phyloP scores from a whole-genome alignment of 2,329 filamentous ascomycete genomes.

The Neofusicoccum sp. region DNA sequence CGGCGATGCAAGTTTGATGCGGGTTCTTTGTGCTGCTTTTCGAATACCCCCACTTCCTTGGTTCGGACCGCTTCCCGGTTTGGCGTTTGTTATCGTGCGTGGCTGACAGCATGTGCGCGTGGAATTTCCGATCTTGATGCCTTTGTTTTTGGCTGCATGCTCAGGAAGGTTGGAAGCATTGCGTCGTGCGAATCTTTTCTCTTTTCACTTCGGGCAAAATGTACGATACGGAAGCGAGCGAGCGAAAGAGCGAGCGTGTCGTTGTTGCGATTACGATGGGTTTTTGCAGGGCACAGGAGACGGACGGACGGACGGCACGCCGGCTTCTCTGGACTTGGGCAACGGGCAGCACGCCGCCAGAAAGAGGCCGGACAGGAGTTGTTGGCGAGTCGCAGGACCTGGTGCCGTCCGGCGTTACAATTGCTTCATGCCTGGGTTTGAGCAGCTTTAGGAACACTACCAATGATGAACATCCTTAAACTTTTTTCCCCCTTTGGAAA shows the following conservation, averaged over 20 bases:
- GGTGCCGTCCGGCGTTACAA: neutral
- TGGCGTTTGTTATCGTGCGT: slow-evolving; percentile 19
- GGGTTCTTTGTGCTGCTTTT: slow-evolving; percentile 22
- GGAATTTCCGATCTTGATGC: slow-evolving; percentile 13
- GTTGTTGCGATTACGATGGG: slow-evolving; percentile 1
- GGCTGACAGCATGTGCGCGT: neutral
- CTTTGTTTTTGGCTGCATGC: slow-evolving; percentile 18
- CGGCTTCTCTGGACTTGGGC: neutral
- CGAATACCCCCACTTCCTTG: slow-evolving; percentile 22
- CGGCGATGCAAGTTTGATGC: slow-evolving; percentile 21
- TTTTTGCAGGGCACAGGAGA: slow-evolving; percentile 5
- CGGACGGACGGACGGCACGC: neutral
- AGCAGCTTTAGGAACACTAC: slow-evolving; percentile 13
- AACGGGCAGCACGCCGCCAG: neutral
- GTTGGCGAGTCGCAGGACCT: neutral
- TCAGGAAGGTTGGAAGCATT: slow-evolving; percentile 18
- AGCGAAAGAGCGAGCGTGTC: slow-evolving; percentile 8
- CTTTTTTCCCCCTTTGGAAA: neutral
- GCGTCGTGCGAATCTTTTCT: slow-evolving; percentile 14
- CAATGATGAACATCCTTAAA: slow-evolving; percentile 16
- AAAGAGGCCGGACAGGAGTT: neutral
- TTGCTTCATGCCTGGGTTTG: neutral
- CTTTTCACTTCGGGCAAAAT: slow-evolving; percentile 9
- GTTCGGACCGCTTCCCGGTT: slow-evolving; percentile 20
- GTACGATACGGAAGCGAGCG: slow-evolving; percentile 16